phyloP scores from a whole-genome alignment of 371 early-diverging fungal genomes.

The Batrachochytrium dendrobatidis region DNA sequence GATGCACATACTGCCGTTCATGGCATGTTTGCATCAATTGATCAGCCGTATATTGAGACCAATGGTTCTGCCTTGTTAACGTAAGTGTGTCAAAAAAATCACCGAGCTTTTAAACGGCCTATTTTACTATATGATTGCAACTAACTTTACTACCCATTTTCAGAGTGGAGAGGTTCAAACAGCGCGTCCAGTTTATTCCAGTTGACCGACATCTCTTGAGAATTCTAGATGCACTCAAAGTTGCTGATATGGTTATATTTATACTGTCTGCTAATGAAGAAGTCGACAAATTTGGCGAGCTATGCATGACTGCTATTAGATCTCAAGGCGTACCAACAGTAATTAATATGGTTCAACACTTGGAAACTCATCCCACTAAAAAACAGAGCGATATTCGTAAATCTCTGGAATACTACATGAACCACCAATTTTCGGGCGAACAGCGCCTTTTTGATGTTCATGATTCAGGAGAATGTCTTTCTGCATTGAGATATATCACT shows the following conservation, averaged over 20 bases:
- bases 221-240: constrained; percentile 81
- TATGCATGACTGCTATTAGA: constrained; percentile 68
- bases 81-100: not conserved
- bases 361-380: constrained; percentile 57
- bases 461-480: constrained; percentile 30
- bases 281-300: constrained; percentile 87
- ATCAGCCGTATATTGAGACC: constrained; percentile 19
- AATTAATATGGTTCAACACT: constrained; percentile 64
- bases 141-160: not conserved
- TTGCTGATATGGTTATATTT: constrained; percentile 83
- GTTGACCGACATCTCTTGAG: constrained; percentile 48
- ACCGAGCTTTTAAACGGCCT: too few relatives aligned
- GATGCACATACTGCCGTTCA: constrained; percentile 41
- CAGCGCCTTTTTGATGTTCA: constrained; percentile 61
- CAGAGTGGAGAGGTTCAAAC: constrained; percentile 65
- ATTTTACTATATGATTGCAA: not conserved
- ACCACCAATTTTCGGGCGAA: constrained; percentile 77
- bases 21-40: constrained; percentile 50
- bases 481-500: constrained; percentile 25
- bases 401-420: constrained; percentile 73
- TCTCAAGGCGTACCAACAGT: constrained; percentile 78
- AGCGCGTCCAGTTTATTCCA: constrained; percentile 70
- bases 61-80: not conserved
- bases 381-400: constrained; percentile 66
- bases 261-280: constrained; percentile 82